Evolutionary conservation across 495 filamentous ascomycete genomes (phyloP).

Genomic region (Aspergillus ostianus): DNA sequence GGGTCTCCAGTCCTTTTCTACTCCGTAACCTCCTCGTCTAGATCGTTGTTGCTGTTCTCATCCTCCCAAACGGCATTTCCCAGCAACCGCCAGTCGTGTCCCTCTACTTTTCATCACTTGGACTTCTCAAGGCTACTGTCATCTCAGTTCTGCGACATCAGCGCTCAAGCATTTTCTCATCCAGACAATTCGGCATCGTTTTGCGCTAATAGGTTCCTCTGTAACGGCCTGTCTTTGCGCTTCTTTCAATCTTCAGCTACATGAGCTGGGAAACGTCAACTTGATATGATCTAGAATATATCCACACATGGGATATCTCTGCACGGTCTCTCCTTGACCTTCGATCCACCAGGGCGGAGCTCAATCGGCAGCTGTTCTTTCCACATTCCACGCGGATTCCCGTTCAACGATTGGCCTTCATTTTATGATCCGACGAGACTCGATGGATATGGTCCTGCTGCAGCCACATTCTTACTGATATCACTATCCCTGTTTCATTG

Average conservation of each 20-base stretch:
- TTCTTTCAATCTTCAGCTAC: neutral
- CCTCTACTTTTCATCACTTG: neutral
- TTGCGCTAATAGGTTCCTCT: neutral
- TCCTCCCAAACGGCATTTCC: neutral
- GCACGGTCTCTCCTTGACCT: neutral
- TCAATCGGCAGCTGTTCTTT: neutral
- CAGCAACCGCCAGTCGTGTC: neutral
- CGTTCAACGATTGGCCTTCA: conserved; percentile 3
- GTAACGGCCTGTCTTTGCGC: neutral
- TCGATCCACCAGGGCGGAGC: neutral
- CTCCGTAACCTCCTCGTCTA: neutral
- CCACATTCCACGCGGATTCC: neutral
- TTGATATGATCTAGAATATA: neutral
- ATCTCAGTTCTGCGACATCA: neutral
- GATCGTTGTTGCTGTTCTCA: neutral
- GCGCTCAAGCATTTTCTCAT: neutral
- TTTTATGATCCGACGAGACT: conserved; percentile 17
- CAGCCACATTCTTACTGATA: conserved; percentile 25
- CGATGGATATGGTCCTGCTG: conserved; percentile 16
- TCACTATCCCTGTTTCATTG: conserved; percentile 16
- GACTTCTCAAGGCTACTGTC: neutral
- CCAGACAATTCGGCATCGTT: neutral
- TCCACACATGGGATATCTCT: neutral
- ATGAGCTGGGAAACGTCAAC: neutral
- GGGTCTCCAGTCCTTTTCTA: neutral